Conservation (phyloP, 2,329 filamentous ascomycete species). For the Hypoxylon sp. region DNA sequence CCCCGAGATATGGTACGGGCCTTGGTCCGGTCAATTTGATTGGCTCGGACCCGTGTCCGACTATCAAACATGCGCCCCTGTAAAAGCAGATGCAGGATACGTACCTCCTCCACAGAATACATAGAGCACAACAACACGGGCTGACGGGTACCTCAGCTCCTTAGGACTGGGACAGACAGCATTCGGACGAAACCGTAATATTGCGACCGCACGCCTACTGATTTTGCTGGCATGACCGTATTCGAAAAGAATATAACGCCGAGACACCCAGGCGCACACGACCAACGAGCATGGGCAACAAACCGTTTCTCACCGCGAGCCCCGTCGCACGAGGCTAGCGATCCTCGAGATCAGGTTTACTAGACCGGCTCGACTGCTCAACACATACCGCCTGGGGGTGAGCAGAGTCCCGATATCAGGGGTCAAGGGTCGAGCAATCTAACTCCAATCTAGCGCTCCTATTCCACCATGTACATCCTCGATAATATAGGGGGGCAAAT, state of each 20-base stretch:
- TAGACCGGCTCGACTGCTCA: background rate
- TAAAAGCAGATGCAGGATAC: constrained; percentile 2
- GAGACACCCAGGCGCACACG: background rate
- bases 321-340: background rate
- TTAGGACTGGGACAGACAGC: too few species aligned
- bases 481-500: background rate
- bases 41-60: constrained; percentile 14
- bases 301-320: background rate
- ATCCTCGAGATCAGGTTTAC: background rate
- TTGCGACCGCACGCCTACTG: too few species aligned
- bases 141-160: too few species aligned
- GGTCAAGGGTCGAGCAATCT: constrained; percentile 6
- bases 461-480: background rate
- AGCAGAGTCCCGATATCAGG: constrained; percentile 7
- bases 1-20: too few species aligned
- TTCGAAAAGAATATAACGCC: background rate
- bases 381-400: too few species aligned
- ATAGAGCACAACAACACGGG: too few species aligned
- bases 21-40: constrained; percentile 9
- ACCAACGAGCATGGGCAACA: background rate
- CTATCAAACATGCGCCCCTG: constrained; percentile 1
- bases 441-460: background rate
- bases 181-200: too few species aligned
- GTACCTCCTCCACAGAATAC: too few species aligned
- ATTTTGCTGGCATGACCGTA: too few species aligned